phyloP scores from a whole-genome alignment of 1,139 yeast species.

The Yamadazyma triangularis region DNA sequence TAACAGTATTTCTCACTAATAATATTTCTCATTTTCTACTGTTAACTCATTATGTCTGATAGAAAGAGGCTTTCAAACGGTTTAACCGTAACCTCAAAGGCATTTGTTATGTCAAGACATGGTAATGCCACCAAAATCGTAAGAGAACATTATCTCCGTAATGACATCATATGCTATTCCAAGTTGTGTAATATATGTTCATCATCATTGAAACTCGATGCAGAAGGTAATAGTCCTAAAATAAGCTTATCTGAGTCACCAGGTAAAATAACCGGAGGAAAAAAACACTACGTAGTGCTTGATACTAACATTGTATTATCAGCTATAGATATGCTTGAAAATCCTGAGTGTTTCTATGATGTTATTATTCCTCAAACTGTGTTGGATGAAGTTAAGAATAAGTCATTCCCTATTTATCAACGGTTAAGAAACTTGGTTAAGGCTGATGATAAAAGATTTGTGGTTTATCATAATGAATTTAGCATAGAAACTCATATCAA shows the following conservation, averaged over 20 bases:
- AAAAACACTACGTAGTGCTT: conserved; percentile 67
- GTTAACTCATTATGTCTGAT: conserved; percentile 1
- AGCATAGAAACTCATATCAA: conserved; percentile 63
- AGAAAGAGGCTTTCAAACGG: conserved; percentile 52
- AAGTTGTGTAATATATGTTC: conserved; percentile 63
- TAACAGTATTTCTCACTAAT: neutral
- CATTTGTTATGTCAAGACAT: conserved; percentile 83
- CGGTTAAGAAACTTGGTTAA: conserved; percentile 74
- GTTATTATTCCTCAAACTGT: conserved; percentile 93
- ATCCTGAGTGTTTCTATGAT: conserved; percentile 72
- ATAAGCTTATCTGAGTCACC: conserved; percentile 52
- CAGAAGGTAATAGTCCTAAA: conserved; percentile 48
- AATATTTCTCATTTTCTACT: neutral
- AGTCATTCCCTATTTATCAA: conserved; percentile 84
- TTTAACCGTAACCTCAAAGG: conserved; percentile 78
- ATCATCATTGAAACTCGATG: conserved; percentile 50
- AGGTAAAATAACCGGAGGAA: conserved; percentile 22
- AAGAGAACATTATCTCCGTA: conserved; percentile 88
- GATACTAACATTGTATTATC: conserved; percentile 88
- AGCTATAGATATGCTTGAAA: conserved; percentile 87
- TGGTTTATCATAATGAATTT: conserved; percentile 93
- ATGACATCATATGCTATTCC: conserved; percentile 90
- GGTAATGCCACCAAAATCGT: conserved; percentile 91
- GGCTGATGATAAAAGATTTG: conserved; percentile 77
- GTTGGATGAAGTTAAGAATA: conserved; percentile 85